A percentile compares a stretch with the other conserved stretches of the same genome.
Evolutionary conservation across 306 rosid genomes (phyloP).

Genomic region (Sicyos baderoa): DNA sequence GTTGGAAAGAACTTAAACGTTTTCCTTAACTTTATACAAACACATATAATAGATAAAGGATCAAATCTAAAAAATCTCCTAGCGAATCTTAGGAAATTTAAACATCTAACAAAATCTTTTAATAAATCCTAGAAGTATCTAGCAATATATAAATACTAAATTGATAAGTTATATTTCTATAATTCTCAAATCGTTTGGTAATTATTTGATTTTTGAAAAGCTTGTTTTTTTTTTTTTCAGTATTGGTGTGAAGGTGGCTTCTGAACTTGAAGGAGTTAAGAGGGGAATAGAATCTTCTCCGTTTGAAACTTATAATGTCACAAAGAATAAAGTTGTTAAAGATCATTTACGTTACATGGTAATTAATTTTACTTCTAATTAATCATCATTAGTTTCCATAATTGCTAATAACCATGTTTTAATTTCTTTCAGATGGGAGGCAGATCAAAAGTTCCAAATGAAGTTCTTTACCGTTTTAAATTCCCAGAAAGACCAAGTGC

Average conservation of each 20-base stretch:
- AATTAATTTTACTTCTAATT: neutral
- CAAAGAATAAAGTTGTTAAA: slow-evolving; percentile 67
- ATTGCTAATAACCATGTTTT: neutral
- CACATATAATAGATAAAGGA: too few relatives aligned
- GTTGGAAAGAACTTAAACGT: too few relatives aligned
- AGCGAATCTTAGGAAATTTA: too few relatives aligned
- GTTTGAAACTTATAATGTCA: slow-evolving; percentile 51
- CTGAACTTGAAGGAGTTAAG: slow-evolving; percentile 48
- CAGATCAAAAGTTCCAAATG: slow-evolving; percentile 45
- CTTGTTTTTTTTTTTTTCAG: slow-evolving; percentile 22
- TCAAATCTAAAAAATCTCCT: too few relatives aligned
- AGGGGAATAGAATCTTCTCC: slow-evolving; percentile 45
- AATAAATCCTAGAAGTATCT: too few relatives aligned
- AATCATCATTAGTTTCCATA: too few relatives aligned
- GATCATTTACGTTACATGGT: slow-evolving; percentile 93
- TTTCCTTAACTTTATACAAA: too few relatives aligned
- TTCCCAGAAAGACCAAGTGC: slow-evolving; percentile 89
- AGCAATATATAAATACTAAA: too few relatives aligned
- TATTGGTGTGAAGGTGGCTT: slow-evolving; percentile 59
- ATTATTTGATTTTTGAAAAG: too few relatives aligned
- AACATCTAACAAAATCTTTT: too few relatives aligned
- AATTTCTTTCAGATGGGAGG: slow-evolving; percentile 65
- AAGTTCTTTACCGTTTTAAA: slow-evolving; percentile 69
- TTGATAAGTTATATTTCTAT: too few relatives aligned
- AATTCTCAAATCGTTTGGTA: too few relatives aligned